These are phyloP conservation scores for Aspergillus sp. DNA, from an alignment of 2,329 filamentous ascomycete species.

Conservation along the genomic window DNA sequence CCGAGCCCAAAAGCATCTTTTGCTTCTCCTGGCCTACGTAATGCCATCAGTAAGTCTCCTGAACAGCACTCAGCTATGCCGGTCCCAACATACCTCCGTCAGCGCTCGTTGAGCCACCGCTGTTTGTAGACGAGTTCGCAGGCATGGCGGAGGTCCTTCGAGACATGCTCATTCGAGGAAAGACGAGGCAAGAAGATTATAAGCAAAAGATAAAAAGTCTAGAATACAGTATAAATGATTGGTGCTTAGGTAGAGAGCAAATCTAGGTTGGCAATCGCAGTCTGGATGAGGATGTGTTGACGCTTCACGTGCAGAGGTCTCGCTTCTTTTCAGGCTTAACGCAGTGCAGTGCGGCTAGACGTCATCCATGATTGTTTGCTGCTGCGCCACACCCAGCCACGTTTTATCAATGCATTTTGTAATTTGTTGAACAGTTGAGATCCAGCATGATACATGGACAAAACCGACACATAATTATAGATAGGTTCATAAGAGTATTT, in stretches of 20 bases:
- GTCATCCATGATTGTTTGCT: conserved; percentile 31
- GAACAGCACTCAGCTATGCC: conserved; percentile 1
- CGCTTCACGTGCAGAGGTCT: conserved; percentile 31
- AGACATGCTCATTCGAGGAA: conserved; percentile 35
- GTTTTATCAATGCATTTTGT: background rate
- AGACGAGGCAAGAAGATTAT: background rate
- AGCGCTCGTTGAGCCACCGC: conserved; percentile 27
- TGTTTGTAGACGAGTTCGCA: conserved; percentile 29
- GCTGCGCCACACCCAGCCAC: conserved; percentile 26
- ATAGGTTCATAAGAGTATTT: no score
- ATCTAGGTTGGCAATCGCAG: conserved; percentile 20
- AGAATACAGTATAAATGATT: background rate
- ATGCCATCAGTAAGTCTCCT: conserved; percentile 12
- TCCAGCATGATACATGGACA: no score
- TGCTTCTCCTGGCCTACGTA: conserved; percentile 49
- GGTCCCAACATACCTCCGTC: conserved; percentile 34
- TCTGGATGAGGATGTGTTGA: conserved; percentile 33
- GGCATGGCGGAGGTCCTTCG: conserved; percentile 39
- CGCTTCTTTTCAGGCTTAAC: conserved; percentile 14
- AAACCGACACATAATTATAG: no score
- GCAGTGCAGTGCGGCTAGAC: conserved; percentile 24
- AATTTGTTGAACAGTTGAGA: no score
- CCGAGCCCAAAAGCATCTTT: conserved; percentile 48
- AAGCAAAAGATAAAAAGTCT: background rate
- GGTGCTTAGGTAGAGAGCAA: conserved; percentile 8